Evolutionary conservation across 208 protist species (phyloP).

Genomic region (Leishmania lainsoni): DNA sequence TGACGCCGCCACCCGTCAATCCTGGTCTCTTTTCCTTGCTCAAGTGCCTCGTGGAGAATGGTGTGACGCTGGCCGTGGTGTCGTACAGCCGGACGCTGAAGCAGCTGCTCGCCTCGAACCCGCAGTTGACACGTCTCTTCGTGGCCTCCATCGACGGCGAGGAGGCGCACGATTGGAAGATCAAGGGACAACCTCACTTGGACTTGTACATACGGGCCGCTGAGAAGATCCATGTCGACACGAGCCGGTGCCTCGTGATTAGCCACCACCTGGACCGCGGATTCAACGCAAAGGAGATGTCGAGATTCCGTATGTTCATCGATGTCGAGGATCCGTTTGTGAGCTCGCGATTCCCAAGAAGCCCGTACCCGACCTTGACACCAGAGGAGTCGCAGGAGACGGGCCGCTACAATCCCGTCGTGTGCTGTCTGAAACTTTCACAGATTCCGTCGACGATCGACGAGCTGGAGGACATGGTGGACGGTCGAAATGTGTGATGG

Average conservation of each 20-base stretch:
- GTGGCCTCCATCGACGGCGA: slow-evolving; percentile 86
- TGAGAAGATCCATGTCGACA: slow-evolving; percentile 87
- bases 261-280: slow-evolving; percentile 79
- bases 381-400: slow-evolving; percentile 20
- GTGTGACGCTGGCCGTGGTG: slow-evolving; percentile 75
- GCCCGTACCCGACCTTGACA: slow-evolving; percentile 57
- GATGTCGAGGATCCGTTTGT: slow-evolving; percentile 89
- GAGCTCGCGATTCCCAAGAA: slow-evolving; percentile 39
- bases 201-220: slow-evolving; percentile 80
- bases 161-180: slow-evolving; percentile 78
- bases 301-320: slow-evolving; percentile 87
- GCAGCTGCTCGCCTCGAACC: slow-evolving; percentile 53
- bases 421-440: slow-evolving; percentile 52
- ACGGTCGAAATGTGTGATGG: slow-evolving; percentile 21
- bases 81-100: slow-evolving; percentile 83
- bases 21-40: slow-evolving; percentile 57
- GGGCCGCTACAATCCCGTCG: slow-evolving; percentile 56
- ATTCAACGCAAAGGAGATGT: slow-evolving; percentile 65
- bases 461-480: slow-evolving; percentile 81
- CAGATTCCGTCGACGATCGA: slow-evolving; percentile 75
- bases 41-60: slow-evolving; percentile 53
- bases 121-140: slow-evolving; percentile 66
- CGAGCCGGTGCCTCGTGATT: slow-evolving; percentile 75
- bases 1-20: slow-evolving; percentile 58
- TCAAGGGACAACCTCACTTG: slow-evolving; percentile 79